These are phyloP conservation scores for Microstroma glucosiphilum DNA, from an alignment of 1,284 basidiomycete genomes.

Conservation along the genomic window DNA sequence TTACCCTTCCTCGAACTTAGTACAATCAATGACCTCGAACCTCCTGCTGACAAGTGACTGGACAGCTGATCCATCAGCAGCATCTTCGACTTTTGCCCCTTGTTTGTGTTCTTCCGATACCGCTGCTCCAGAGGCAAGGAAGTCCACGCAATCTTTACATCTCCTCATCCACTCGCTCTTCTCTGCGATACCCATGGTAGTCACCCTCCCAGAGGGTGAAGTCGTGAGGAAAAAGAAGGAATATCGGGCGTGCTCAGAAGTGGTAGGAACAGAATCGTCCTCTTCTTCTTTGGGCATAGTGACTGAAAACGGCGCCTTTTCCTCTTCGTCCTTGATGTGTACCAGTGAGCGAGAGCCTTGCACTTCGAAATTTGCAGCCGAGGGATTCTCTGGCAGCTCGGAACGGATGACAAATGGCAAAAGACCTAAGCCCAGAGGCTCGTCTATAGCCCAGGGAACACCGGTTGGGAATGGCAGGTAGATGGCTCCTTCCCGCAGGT, in stretches of 20 bases:
- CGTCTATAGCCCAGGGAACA: background rate
- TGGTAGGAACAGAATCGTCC: background rate
- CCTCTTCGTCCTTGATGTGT: background rate
- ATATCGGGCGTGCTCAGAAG: background rate
- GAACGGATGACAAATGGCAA: background rate
- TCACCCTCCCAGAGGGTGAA: slow-evolving; percentile 4
- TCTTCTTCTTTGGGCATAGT: too few species aligned
- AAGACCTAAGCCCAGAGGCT: background rate
- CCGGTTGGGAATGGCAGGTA: background rate
- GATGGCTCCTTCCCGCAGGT: background rate
- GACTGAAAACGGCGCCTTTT: background rate
- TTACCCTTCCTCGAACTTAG: too few species aligned
- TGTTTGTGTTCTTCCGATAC: too few species aligned
- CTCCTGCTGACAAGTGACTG: too few species aligned
- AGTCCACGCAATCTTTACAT: slow-evolving; percentile 1
- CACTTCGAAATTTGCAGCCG: too few species aligned
- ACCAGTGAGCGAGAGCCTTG: background rate
- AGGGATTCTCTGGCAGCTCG: too few species aligned
- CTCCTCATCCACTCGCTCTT: slow-evolving; percentile 2
- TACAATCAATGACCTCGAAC: too few species aligned
- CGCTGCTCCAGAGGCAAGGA: too few species aligned
- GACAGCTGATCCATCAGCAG: too few species aligned
- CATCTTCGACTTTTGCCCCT: too few species aligned
- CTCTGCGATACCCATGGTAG: slow-evolving; percentile 1
- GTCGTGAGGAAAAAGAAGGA: slow-evolving; percentile 2